A percentile compares a stretch with the other conserved stretches of the same genome.
Evolutionary conservation across 2,329 filamentous ascomycete species (phyloP).

Genomic region (Colletotrichum neosansevieriae): DNA sequence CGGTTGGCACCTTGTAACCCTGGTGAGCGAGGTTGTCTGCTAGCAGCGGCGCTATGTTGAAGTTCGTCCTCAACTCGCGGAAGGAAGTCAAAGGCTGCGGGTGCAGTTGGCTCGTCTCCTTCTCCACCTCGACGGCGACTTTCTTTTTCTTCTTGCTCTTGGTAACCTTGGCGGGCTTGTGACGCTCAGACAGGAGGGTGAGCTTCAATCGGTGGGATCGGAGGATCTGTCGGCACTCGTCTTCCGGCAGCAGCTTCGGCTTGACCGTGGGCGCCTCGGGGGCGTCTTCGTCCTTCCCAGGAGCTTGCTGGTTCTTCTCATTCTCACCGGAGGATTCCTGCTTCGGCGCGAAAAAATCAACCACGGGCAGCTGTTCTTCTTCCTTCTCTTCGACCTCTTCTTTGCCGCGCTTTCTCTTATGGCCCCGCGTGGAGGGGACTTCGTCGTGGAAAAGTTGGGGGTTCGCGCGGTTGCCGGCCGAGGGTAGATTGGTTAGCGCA

Average conservation of each 20-base stretch:
- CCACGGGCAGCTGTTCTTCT: constrained; percentile 56
- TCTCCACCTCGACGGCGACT: constrained; percentile 58
- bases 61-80: constrained; percentile 75
- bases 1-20: constrained; percentile 88
- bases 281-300: constrained; percentile 44
- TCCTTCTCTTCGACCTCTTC: constrained; percentile 47
- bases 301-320: constrained; percentile 42
- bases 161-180: constrained; percentile 58
- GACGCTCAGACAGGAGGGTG: constrained; percentile 73
- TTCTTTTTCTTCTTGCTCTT: constrained; percentile 65
- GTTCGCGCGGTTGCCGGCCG: constrained; percentile 72
- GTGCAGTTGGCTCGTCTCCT: constrained; percentile 73
- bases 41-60: constrained; percentile 79
- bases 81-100: constrained; percentile 87
- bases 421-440: constrained; percentile 55
- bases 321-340: constrained; percentile 43
- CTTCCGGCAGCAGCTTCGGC: constrained; percentile 67
- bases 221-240: constrained; percentile 79
- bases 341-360: constrained; percentile 71
- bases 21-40: constrained; percentile 85
- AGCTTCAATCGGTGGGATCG: constrained; percentile 88
- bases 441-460: constrained; percentile 78
- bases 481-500: constrained; percentile 66
- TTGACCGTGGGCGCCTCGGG: constrained; percentile 46
- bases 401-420: constrained; percentile 68